These are phyloP conservation scores for Metschnikowia gelsemii DNA, from an alignment of 805 yeast genomes.

Conservation along the genomic window DNA sequence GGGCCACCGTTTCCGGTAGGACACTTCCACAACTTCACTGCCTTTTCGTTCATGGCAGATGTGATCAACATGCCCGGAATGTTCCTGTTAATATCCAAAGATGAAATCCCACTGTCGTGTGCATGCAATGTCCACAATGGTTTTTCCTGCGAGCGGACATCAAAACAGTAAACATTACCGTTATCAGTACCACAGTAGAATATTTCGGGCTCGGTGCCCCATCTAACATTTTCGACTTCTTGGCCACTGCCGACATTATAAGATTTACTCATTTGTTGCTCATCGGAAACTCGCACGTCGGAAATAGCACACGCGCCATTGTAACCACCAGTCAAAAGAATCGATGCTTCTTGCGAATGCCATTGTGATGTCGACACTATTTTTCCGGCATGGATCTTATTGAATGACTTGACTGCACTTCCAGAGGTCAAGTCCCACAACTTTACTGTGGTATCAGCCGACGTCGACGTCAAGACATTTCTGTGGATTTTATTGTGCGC, in stretches of 20 bases:
- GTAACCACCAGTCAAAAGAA: constrained; percentile 88
- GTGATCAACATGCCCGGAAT: constrained; percentile 77
- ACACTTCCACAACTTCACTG: constrained; percentile 84
- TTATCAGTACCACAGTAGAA: constrained; percentile 89
- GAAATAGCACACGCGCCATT: constrained; percentile 79
- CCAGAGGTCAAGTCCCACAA: constrained; percentile 87
- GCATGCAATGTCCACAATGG: constrained; percentile 97
- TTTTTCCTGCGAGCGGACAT: constrained; percentile 63
- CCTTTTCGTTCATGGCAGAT: constrained; percentile 88
- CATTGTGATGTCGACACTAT: constrained; percentile 85
- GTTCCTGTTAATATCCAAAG: constrained; percentile 66
- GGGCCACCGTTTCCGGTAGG: constrained; percentile 54
- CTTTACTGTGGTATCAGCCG: constrained; percentile 93
- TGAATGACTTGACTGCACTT: constrained; percentile 74
- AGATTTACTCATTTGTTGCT: constrained; percentile 54
- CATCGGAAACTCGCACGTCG: constrained; percentile 78
- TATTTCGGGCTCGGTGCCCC: constrained; percentile 55
- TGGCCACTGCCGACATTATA: constrained; percentile 66
- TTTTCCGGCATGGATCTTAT: constrained; percentile 69
- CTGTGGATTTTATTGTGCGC: constrained; percentile 80
- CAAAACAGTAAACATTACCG: constrained; percentile 87
- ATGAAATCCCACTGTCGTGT: constrained; percentile 90
- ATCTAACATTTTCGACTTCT: constrained; percentile 79
- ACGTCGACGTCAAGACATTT: constrained; percentile 85
- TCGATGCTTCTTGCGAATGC: constrained; percentile 66